phyloP scores from a whole-genome alignment of 371 early-diverging fungal species.

The Mucor piriformis region DNA sequence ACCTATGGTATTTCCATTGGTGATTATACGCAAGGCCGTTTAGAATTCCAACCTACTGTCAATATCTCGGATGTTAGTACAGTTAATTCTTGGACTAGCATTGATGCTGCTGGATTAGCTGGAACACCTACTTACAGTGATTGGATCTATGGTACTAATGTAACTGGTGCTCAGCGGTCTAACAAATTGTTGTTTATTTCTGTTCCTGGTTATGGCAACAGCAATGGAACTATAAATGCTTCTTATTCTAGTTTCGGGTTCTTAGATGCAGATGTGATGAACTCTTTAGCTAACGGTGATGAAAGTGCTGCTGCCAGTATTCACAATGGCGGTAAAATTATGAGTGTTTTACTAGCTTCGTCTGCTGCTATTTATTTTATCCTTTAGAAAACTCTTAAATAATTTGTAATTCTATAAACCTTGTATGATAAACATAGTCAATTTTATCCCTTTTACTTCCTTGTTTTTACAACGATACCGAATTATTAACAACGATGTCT shows the following conservation, averaged over 20 bases:
- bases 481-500: background rate
- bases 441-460: too few species aligned
- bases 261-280: slow-evolving; percentile 48
- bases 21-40: slow-evolving; percentile 42
- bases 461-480: too few species aligned
- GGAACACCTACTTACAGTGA: slow-evolving; percentile 10
- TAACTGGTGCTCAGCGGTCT: slow-evolving; percentile 10
- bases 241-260: slow-evolving; percentile 41
- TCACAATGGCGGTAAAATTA: background rate
- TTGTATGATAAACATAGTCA: too few species aligned
- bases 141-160: slow-evolving; percentile 35
- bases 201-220: slow-evolving; percentile 19
- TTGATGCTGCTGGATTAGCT: slow-evolving; percentile 11
- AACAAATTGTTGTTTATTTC: slow-evolving; percentile 25
- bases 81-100: background rate
- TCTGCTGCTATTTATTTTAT: background rate
- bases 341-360: background rate
- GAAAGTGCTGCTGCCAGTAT: background rate
- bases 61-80: slow-evolving; percentile 25
- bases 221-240: background rate
- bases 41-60: slow-evolving; percentile 41
- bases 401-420: background rate
- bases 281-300: slow-evolving; percentile 20
- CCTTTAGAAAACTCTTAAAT: background rate
- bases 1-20: slow-evolving; percentile 51